Percentiles rank a stretch among this genome's conserved stretches.
phyloP scores from a whole-genome alignment of 345 rosid species.

The Pistacia vera region DNA sequence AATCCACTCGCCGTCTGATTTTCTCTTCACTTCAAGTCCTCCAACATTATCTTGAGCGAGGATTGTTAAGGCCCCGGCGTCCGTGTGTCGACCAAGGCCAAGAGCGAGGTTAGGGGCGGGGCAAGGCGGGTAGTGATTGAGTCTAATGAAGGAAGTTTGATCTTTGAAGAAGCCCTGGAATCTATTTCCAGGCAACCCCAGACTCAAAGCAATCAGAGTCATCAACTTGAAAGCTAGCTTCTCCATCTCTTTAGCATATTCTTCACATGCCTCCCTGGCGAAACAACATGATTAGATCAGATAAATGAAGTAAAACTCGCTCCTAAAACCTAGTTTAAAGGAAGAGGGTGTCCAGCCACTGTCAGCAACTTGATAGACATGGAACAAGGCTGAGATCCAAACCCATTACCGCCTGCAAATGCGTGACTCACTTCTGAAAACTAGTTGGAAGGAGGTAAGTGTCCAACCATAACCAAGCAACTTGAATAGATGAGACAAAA shows the following conservation, averaged over 20 bases:
- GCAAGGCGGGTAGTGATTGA: constrained; percentile 43
- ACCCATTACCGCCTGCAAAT: too few relatives aligned
- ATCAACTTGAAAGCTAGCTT: constrained; percentile 18
- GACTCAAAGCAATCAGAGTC: constrained; percentile 36
- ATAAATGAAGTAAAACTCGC: not conserved
- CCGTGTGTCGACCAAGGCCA: constrained; percentile 36
- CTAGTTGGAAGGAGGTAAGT: too few relatives aligned
- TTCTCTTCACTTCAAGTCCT: constrained; percentile 34
- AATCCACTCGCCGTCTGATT: constrained; percentile 8
- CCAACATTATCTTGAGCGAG: constrained; percentile 28
- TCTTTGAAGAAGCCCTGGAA: constrained; percentile 31
- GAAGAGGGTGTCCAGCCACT: too few relatives aligned
- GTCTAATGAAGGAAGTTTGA: constrained; percentile 24
- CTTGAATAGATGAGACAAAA: too few relatives aligned
- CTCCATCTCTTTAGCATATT: not conserved
- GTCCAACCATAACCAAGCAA: too few relatives aligned
- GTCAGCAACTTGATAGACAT: too few relatives aligned
- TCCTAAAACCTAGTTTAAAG: too few relatives aligned
- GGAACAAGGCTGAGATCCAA: too few relatives aligned
- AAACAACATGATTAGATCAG: not conserved
- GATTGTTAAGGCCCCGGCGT: constrained; percentile 18
- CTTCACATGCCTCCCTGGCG: not conserved
- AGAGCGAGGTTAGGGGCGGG: constrained; percentile 36
- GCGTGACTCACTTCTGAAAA: too few relatives aligned
- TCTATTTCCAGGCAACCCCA: constrained; percentile 30